Conservation (phyloP, 768 basidiomycete species). For the Naganishia randhawae region DNA sequence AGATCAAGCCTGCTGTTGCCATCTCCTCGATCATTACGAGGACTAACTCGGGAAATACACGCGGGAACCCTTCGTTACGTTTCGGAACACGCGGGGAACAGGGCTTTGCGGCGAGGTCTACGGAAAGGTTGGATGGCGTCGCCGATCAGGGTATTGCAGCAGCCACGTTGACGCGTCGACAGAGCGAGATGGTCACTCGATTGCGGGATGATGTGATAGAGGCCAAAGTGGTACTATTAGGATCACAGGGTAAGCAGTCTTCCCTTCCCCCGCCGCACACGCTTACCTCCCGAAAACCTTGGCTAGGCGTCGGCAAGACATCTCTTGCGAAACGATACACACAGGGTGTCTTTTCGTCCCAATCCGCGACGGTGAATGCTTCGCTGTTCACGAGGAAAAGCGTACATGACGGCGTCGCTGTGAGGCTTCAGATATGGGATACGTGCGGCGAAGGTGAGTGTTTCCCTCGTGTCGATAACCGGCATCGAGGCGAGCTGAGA, state of each 20-base stretch:
- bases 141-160: background rate
- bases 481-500: background rate
- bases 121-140: no score
- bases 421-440: constrained; percentile 56
- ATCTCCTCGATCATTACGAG: background rate
- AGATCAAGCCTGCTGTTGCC: background rate
- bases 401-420: constrained; percentile 74
- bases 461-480: background rate
- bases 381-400: constrained; percentile 93
- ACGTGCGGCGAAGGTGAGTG: constrained; percentile 30
- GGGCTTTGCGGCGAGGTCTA: no score
- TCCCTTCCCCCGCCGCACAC: background rate
- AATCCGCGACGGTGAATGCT: constrained; percentile 84
- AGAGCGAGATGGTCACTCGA: constrained; percentile 53
- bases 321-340: constrained; percentile 85
- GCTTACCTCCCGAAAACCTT: background rate
- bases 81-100: no score
- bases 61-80: no score
- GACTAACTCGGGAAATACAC: background rate
- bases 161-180: constrained; percentile 5
- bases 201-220: constrained; percentile 70
- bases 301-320: constrained; percentile 70
- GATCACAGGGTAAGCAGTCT: constrained; percentile 61
- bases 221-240: constrained; percentile 94
- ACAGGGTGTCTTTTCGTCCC: constrained; percentile 83